phyloP scores from a whole-genome alignment of 768 basidiomycete species.

The Lactarius indigo region DNA sequence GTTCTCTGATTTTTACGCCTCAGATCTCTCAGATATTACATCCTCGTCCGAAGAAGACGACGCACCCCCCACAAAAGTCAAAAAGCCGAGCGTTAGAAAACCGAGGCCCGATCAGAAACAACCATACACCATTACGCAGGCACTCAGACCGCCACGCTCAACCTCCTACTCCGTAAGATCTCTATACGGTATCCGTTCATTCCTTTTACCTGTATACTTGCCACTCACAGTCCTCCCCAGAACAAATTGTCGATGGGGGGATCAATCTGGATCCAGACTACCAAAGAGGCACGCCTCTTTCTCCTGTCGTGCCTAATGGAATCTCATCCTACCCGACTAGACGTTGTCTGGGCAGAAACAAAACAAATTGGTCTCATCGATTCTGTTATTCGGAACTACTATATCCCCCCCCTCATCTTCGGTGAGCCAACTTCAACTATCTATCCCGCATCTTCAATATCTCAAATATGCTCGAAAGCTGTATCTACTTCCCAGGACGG shows the following conservation, averaged over 20 bases:
- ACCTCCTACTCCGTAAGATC: conserved; percentile 34
- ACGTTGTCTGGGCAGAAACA: conserved; percentile 73
- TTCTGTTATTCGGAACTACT: conserved; percentile 74
- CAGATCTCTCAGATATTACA: conserved; percentile 31
- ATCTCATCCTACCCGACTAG: conserved; percentile 33
- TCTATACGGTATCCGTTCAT: conserved; percentile 30
- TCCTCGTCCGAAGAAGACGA: conserved; percentile 30
- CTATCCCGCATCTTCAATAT: not conserved
- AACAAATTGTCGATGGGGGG: conserved; percentile 59
- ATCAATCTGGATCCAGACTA: conserved; percentile 76
- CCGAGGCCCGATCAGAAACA: not conserved
- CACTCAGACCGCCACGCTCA: conserved; percentile 28
- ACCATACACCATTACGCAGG: conserved; percentile 21
- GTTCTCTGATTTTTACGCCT: conserved; percentile 28
- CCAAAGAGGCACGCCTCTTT: conserved; percentile 54
- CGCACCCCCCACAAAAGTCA: conserved; percentile 9
- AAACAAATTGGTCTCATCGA: conserved; percentile 78
- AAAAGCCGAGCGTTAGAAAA: conserved; percentile 17
- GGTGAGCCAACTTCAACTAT: conserved; percentile 35
- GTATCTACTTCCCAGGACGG: conserved; percentile 57
- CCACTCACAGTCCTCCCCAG: conserved; percentile 35
- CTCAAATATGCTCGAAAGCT: conserved; percentile 34
- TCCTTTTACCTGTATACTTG: not conserved
- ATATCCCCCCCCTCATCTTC: conserved; percentile 78
- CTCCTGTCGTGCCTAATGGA: not conserved